Evolutionary conservation across 129 eudicot species (phyloP), one percentile per base, ranked within the genome.

Genomic region (Erigeron canadensis): DNA sequence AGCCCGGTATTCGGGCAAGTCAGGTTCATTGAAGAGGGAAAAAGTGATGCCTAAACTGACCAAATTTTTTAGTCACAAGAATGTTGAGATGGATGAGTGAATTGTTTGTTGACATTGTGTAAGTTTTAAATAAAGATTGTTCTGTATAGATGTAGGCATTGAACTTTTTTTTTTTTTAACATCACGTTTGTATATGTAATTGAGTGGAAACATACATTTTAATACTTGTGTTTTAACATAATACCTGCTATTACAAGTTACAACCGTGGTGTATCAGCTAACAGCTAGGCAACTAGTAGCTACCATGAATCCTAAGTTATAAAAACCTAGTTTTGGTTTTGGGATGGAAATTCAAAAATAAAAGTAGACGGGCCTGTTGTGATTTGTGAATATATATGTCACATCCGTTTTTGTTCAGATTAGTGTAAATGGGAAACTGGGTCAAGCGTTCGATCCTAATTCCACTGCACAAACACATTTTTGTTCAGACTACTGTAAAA

Each of bases 31-130:
- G 53, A 60, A 18, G 47, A 57, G 28, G 7, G 79, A 22, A 39
- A 83, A 72, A 77, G 75, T 71, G 74, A 70, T 77, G 81, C 84
- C 82, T 40, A 86, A 83, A 65, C 70, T 88, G 5, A 72, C 74
- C 11, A 84, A 75, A 71, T 62, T 88, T 60, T 84, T 88, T 69
- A 77, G 82, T 58, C 81, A 76, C 71, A 76, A 78, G 74, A 23
- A 67, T 54, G 67, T 13, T 68, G 80, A 64, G 53, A 70, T 77
- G 64, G 69, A 9, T 71, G 77, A 42, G 41, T 73, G 37, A 42
- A 34, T 77, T 56, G 16, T 47, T 69, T 61, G 58, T 63, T 77
- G 37, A 54, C 6, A 71, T 43, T 77, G 67, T 70, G 77, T 23
- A 55, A 70, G 34, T 42, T 64, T 63, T 28, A 70, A 77, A 77